Conservation (phyloP, 306 rosid species). For the Sphenostylis stenocarpa region DNA sequence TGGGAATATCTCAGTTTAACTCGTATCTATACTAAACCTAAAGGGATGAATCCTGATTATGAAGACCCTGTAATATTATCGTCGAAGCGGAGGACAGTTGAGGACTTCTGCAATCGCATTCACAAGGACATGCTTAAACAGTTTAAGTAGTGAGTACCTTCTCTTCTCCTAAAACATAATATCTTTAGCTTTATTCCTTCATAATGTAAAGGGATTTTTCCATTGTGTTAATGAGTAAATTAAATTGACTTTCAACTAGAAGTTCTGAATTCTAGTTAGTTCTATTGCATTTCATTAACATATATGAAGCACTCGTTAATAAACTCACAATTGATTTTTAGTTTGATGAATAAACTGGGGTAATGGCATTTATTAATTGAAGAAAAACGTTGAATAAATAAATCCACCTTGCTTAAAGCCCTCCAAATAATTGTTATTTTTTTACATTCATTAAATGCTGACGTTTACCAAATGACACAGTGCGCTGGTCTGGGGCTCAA, state of each 20-base stretch:
- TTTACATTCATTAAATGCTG: constrained; percentile 1
- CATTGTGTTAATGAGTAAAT: neutral
- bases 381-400: neutral
- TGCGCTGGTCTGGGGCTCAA: constrained; percentile 98
- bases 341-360: constrained; percentile 20
- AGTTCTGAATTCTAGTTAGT: neutral
- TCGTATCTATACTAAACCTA: constrained; percentile 94
- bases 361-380: neutral
- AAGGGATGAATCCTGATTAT: constrained; percentile 98
- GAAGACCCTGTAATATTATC: constrained; percentile 98
- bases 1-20: constrained; percentile 94
- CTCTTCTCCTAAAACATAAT: constrained; percentile 15
- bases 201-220: neutral
- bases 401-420: neutral
- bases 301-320: neutral
- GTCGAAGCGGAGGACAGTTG: constrained; percentile 81
- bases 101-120: constrained; percentile 87
- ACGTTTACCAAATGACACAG: constrained; percentile 48
- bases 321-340: neutral
- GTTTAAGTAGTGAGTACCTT: constrained; percentile 79
- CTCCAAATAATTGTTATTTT: neutral
- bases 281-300: neutral
- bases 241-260: neutral
- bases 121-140: constrained; percentile 96
- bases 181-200: constrained; percentile 17